A percentile compares a stretch with the other conserved stretches of the same genome.
These are phyloP conservation scores for Fusarium torreyae DNA, from an alignment of 2,329 filamentous ascomycete genomes.

Conservation along the genomic window DNA sequence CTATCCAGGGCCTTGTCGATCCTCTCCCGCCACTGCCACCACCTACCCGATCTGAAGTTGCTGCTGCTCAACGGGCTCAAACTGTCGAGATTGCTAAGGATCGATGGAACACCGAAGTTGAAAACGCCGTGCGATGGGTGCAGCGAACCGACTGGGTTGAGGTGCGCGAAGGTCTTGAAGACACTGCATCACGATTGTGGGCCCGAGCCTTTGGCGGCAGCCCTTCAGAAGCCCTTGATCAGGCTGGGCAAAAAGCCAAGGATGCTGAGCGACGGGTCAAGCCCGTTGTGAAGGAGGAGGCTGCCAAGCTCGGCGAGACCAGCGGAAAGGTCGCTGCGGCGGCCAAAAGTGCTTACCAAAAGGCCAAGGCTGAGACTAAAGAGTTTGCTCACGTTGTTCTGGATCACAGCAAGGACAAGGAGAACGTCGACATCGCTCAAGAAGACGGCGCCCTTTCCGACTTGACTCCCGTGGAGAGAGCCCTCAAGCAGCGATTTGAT, in stretches of 20 bases:
- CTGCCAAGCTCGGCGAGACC: constrained; percentile 41
- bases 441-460: constrained; percentile 54
- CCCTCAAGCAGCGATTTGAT: constrained; percentile 67
- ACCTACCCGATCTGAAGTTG: constrained; percentile 66
- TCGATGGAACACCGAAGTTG: constrained; percentile 82
- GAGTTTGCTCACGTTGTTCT: constrained; percentile 40
- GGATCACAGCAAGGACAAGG: constrained; percentile 55
- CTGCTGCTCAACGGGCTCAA: constrained; percentile 66
- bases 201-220: constrained; percentile 57
- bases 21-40: constrained; percentile 63
- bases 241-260: constrained; percentile 51
- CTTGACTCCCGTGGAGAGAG: constrained; percentile 62
- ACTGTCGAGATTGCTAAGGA: constrained; percentile 80
- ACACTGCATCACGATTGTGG: constrained; percentile 63
- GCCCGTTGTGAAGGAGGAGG: constrained; percentile 55
- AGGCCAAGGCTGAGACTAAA: constrained; percentile 51
- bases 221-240: constrained; percentile 49
- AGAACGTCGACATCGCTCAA: constrained; percentile 54
- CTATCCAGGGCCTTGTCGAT: constrained; percentile 68
- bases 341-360: constrained; percentile 56
- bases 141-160: constrained; percentile 77
- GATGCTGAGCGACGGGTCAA: constrained; percentile 54
- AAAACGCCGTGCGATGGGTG: constrained; percentile 75
- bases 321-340: constrained; percentile 52
- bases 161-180: constrained; percentile 72